phyloP scores from a whole-genome alignment of 768 basidiomycete species.

The Tulasnella sp. region DNA sequence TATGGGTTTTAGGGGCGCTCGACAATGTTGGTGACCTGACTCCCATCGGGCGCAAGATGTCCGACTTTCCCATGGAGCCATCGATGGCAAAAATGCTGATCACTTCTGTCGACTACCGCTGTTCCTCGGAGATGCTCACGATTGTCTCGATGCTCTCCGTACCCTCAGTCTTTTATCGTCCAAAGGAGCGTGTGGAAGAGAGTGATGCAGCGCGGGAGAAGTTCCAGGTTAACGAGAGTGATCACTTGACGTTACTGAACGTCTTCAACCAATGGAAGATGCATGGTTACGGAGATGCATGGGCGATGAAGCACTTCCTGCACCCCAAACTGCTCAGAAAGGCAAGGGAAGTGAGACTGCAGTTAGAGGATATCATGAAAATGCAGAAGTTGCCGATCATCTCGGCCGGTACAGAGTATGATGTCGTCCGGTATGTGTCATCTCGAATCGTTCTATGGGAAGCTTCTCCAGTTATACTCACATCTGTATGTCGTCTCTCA shows the following conservation, averaged over 20 bases:
- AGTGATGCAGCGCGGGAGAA: constrained; percentile 95
- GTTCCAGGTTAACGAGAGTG: constrained; percentile 97
- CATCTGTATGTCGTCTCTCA: constrained; percentile 24
- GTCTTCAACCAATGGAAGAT: constrained; percentile 98
- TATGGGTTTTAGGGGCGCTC: constrained; percentile 96
- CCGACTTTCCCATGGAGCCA: constrained; percentile 98
- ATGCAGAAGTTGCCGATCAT: constrained; percentile 93
- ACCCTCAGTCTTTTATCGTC: constrained; percentile 93
- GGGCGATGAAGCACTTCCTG: constrained; percentile 89
- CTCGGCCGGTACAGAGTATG: constrained; percentile 91
- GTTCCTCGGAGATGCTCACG: constrained; percentile 92
- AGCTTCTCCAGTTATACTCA: neutral
- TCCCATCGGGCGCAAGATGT: constrained; percentile 88
- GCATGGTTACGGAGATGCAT: constrained; percentile 63
- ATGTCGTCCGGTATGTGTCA: constrained; percentile 54
- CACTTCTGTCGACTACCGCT: constrained; percentile 83
- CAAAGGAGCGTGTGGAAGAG: constrained; percentile 95
- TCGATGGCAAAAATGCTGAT: constrained; percentile 99
- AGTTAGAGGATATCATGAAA: constrained; percentile 99
- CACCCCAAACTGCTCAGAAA: constrained; percentile 94
- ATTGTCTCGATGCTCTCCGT: constrained; percentile 99
- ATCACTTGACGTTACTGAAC: constrained; percentile 89
- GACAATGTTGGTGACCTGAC: constrained; percentile 98
- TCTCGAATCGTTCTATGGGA: no score
- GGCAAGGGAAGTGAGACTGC: constrained; percentile 85